These are phyloP conservation scores for Chalciporus piperatus DNA, from an alignment of 768 basidiomycete species.

Conservation along the genomic window DNA sequence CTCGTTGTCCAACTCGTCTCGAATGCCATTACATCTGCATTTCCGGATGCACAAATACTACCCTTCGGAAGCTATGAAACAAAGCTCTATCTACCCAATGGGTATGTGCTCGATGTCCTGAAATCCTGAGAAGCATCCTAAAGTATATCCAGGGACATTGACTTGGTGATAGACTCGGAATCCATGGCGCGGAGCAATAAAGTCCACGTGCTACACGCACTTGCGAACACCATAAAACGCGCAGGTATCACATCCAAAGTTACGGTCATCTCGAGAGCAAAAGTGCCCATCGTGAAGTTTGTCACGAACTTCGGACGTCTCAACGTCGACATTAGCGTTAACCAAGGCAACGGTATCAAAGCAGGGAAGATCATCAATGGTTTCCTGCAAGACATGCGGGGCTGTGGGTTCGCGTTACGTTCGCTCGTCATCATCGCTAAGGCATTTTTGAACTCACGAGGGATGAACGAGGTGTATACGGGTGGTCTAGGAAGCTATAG, in stretches of 20 bases:
- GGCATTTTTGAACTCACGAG: constrained; percentile 82
- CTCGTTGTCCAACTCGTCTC: constrained; percentile 70
- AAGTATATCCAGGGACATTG: constrained; percentile 72
- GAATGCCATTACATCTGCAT: constrained; percentile 56
- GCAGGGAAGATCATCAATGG: constrained; percentile 79
- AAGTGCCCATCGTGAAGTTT: constrained; percentile 97
- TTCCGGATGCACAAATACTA: constrained; percentile 75
- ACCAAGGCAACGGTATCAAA: constrained; percentile 81
- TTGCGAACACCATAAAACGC: constrained; percentile 76
- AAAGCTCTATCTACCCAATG: constrained; percentile 87
- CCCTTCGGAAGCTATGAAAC: constrained; percentile 95
- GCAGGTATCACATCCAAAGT: constrained; percentile 75
- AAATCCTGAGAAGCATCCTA: constrained; percentile 8
- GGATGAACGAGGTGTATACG: constrained; percentile 97
- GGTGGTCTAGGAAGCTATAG: constrained; percentile 94
- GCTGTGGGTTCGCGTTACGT: constrained; percentile 64
- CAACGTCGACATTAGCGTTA: constrained; percentile 91
- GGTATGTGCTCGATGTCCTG: constrained; percentile 50
- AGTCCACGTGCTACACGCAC: constrained; percentile 64
- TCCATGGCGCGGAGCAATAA: constrained; percentile 71
- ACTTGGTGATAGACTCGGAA: constrained; percentile 83
- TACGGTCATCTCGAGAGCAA: constrained; percentile 88
- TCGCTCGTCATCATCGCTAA: constrained; percentile 87
- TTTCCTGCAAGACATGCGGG: constrained; percentile 64
- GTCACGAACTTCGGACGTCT: constrained; percentile 76